Evolutionary conservation across 2,329 filamentous ascomycete species (phyloP).

Genomic region (Sclerotinia glacialis): DNA sequence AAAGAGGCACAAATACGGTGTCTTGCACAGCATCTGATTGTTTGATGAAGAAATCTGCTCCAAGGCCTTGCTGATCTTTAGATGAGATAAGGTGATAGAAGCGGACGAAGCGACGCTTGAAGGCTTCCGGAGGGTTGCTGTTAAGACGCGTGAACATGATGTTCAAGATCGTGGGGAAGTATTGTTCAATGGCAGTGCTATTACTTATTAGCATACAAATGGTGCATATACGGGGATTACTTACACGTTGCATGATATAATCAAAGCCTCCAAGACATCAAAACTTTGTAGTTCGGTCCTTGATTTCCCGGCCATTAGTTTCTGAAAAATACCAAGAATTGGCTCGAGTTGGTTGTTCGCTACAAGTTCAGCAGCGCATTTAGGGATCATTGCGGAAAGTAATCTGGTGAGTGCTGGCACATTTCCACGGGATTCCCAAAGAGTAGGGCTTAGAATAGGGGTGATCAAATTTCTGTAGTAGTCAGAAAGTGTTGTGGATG

Average conservation of each 20-base stretch:
- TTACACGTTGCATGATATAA: constrained; percentile 68
- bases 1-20: constrained; percentile 78
- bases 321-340: constrained; percentile 94
- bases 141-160: constrained; percentile 71
- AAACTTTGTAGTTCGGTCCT: constrained; percentile 79
- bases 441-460: constrained; percentile 72
- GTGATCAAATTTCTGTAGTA: constrained; percentile 77
- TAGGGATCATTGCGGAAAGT: constrained; percentile 77
- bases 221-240: constrained; percentile 40
- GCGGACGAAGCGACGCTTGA: constrained; percentile 82
- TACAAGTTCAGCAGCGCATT: constrained; percentile 69
- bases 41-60: constrained; percentile 86
- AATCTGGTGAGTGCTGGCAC: constrained; percentile 87
- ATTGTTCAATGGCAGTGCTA: constrained; percentile 60
- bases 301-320: constrained; percentile 62
- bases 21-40: constrained; percentile 79
- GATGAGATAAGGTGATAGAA: constrained; percentile 94
- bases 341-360: constrained; percentile 79
- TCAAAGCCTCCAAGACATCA: constrained; percentile 80
- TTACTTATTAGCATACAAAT: constrained; percentile 32
- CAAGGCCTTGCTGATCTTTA: constrained; percentile 67
- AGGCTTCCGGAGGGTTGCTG: constrained; percentile 68
- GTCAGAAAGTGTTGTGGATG: constrained; percentile 70
- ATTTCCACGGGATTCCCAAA: constrained; percentile 93
- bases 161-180: constrained; percentile 62